phyloP scores from a whole-genome alignment of 305 asterid genomes.

The Coffea humblotiana region DNA sequence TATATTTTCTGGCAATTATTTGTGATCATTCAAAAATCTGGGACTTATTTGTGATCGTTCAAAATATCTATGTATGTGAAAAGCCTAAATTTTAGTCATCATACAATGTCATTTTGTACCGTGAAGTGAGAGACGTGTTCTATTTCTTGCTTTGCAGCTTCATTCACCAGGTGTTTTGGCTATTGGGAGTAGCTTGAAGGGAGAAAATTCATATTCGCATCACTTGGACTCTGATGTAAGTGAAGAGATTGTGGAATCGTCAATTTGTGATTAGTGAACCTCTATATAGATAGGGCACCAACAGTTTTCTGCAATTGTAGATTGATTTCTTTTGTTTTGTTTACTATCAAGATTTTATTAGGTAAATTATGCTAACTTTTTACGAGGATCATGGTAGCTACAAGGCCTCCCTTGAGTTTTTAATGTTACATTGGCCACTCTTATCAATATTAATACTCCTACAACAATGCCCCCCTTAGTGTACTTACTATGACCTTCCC shows the following conservation, averaged over 20 bases:
- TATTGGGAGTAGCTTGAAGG: conserved; percentile 97
- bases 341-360: background rate
- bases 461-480: background rate
- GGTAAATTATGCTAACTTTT: background rate
- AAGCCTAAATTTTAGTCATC: background rate
- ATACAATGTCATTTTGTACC: background rate
- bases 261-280: conserved; percentile 5
- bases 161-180: conserved; percentile 96
- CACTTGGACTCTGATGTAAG: conserved; percentile 94
- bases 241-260: conserved; percentile 6
- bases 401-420: background rate
- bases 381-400: background rate
- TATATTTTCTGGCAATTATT: background rate
- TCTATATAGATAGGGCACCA: background rate
- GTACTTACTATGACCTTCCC: background rate
- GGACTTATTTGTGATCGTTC: background rate
- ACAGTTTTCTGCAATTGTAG: background rate
- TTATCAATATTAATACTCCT: background rate
- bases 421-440: background rate
- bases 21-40: background rate
- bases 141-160: conserved; percentile 53
- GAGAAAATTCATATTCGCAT: conserved; percentile 96
- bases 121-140: background rate
- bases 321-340: background rate
- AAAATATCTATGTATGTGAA: background rate